These are phyloP conservation scores for Canna indica DNA, from an alignment of 176 grass and related monocot species.

Conservation along the genomic window DNA sequence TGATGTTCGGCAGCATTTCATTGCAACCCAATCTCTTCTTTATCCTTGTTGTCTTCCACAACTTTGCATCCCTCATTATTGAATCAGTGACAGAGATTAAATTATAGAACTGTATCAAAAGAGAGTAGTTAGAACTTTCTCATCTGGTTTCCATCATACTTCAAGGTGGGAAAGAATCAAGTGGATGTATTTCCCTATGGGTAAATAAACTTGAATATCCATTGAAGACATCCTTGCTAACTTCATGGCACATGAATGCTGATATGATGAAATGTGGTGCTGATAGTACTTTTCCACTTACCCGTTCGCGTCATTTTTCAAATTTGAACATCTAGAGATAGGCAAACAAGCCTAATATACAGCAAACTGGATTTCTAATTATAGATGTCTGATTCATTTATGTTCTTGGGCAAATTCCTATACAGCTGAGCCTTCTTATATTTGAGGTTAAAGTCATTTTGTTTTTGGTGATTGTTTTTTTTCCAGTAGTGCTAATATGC, in stretches of 20 bases:
- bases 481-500: not conserved
- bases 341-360: too few relatives aligned
- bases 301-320: not conserved
- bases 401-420: not conserved
- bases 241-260: not conserved
- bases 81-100: constrained; percentile 39
- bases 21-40: constrained; percentile 46
- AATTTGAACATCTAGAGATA: too few relatives aligned
- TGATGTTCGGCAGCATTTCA: constrained; percentile 50
- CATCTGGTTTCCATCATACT: not conserved
- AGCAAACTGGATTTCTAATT: not conserved
- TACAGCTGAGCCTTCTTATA: not conserved
- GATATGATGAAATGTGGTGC: not conserved
- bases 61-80: constrained; percentile 38
- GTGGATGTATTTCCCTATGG: not conserved
- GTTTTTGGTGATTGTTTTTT: not conserved
- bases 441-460: not conserved
- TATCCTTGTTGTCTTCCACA: constrained; percentile 53
- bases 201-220: not conserved
- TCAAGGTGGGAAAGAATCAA: not conserved
- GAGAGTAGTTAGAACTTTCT: not conserved
- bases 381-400: not conserved
- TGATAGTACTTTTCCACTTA: not conserved
- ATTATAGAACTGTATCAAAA: constrained; percentile 61
- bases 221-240: not conserved